Conservation (phyloP, 2,329 filamentous ascomycete genomes). For the Aspergillus brasiliensis region DNA sequence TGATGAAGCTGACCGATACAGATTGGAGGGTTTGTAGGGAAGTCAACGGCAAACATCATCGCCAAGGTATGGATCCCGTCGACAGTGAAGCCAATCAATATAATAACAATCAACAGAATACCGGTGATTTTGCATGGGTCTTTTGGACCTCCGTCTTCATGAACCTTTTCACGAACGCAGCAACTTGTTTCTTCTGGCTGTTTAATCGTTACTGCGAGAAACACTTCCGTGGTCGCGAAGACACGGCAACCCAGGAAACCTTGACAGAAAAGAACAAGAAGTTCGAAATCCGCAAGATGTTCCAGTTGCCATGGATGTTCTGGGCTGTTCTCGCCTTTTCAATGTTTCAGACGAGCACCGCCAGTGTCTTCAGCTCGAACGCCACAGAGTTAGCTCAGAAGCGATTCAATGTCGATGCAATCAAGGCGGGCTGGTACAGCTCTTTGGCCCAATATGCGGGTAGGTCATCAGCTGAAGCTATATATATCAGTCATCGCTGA, state of each 20-base stretch:
- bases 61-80: constrained; percentile 39
- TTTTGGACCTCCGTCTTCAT: constrained; percentile 67
- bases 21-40: constrained; percentile 63
- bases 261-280: constrained; percentile 63
- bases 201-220: constrained; percentile 57
- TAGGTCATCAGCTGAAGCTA: constrained; percentile 4
- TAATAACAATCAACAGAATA: constrained; percentile 41
- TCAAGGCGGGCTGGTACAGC: constrained; percentile 64
- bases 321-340: constrained; percentile 60
- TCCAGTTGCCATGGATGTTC: constrained; percentile 62
- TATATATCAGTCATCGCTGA: neutral
- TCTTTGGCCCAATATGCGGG: constrained; percentile 58
- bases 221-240: constrained; percentile 50
- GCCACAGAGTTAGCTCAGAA: constrained; percentile 64
- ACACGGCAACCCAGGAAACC: constrained; percentile 61
- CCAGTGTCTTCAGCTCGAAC: constrained; percentile 58
- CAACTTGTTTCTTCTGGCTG: constrained; percentile 57
- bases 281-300: constrained; percentile 58
- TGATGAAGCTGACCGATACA: constrained; percentile 8
- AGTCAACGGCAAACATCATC: constrained; percentile 62
- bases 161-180: constrained; percentile 64
- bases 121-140: constrained; percentile 63
- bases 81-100: neutral
- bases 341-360: constrained; percentile 61
- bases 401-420: constrained; percentile 57